Evolutionary conservation across 331 rosid species (phyloP).

Genomic region (Acacia concinna): DNA sequence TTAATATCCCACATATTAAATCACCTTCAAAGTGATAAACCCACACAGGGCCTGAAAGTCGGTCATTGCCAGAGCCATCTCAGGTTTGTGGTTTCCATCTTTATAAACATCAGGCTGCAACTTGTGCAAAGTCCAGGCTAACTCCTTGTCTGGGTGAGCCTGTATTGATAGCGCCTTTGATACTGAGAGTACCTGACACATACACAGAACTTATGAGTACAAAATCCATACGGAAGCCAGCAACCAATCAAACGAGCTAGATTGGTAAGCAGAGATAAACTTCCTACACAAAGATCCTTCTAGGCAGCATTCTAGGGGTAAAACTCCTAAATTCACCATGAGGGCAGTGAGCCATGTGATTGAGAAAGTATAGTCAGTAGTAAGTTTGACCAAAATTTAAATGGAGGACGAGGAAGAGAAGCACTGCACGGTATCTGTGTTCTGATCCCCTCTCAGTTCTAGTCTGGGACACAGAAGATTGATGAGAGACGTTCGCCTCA

Average conservation of each 20-base stretch:
- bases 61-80: conserved; percentile 89
- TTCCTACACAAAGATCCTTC: no score
- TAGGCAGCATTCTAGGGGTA: background rate
- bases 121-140: conserved; percentile 80
- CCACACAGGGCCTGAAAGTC: conserved; percentile 92
- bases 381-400: background rate
- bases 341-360: background rate
- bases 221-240: background rate
- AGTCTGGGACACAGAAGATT: background rate
- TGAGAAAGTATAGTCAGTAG: background rate
- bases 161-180: conserved; percentile 88
- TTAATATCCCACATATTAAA: background rate
- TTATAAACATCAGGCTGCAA: conserved; percentile 66
- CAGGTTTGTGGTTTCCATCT: conserved; percentile 96
- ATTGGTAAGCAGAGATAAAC: background rate
- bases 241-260: background rate
- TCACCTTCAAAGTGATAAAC: conserved; percentile 69
- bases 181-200: conserved; percentile 78
- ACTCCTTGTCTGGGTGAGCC: conserved; percentile 94
- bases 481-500: background rate
- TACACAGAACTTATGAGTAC: background rate
- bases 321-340: background rate
- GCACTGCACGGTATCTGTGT: background rate
- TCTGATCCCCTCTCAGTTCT: background rate
- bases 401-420: background rate